Percentiles rank a stretch among this genome's conserved stretches.
These are phyloP conservation scores for Cyclotella distinguenda DNA, from an alignment of 108 stramenopile species.

Conservation along the genomic window DNA sequence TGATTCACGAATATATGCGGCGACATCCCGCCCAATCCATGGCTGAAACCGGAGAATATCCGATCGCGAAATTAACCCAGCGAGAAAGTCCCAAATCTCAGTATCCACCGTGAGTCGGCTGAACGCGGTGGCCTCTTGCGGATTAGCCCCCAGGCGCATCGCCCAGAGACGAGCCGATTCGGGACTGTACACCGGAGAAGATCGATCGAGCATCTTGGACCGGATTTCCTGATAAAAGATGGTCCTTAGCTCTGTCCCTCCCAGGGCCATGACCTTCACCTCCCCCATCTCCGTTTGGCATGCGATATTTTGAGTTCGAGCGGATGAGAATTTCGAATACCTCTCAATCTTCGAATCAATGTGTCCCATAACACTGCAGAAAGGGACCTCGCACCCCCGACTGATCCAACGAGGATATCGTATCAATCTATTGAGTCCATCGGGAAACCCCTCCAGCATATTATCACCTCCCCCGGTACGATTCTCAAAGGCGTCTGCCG, in stretches of 20 bases:
- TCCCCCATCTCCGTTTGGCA: neutral
- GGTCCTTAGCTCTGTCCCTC: no score
- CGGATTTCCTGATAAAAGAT: no score
- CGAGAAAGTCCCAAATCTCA: conserved; percentile 29
- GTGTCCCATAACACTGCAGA: conserved; percentile 6
- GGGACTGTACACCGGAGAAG: neutral
- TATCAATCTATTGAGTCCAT: conserved; percentile 13
- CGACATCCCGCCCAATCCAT: conserved; percentile 31
- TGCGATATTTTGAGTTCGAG: no score
- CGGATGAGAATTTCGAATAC: no score
- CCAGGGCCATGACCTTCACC: no score
- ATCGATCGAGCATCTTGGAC: neutral
- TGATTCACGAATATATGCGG: conserved; percentile 5
- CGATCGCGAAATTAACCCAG: conserved; percentile 15
- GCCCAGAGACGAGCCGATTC: conserved; percentile 10
- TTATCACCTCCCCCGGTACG: no score
- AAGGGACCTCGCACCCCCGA: conserved; percentile 13
- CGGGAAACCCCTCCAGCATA: conserved; percentile 3
- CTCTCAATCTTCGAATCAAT: conserved; percentile 9
- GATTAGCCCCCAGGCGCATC: conserved; percentile 13
- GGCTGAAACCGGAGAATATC: conserved; percentile 28
- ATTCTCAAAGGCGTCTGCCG: conserved; percentile 15
- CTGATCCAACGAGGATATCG: conserved; percentile 22
- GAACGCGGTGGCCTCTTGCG: conserved; percentile 11
- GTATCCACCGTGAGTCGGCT: conserved; percentile 1